These are phyloP conservation scores for Puccinellia tenuiflora DNA, from an alignment of 176 grass and related monocot species.

Conservation along the genomic window DNA sequence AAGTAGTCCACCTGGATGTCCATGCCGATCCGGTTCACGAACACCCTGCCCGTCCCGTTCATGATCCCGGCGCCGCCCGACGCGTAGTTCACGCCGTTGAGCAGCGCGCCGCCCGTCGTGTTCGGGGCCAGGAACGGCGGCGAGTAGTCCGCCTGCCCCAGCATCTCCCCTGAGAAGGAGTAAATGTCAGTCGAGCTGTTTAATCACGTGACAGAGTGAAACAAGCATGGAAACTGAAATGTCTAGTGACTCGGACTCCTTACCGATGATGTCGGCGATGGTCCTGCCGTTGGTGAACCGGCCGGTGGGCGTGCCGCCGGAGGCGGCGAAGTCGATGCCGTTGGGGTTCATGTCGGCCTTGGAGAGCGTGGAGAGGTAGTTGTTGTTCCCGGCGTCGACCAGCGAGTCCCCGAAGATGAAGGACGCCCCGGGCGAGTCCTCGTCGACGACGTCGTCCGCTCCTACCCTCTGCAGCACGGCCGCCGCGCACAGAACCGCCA, in stretches of 20 bases:
- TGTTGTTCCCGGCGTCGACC: conserved; percentile 94
- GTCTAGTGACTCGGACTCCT: too few relatives aligned
- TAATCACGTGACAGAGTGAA: too few relatives aligned
- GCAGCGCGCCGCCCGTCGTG: conserved; percentile 48
- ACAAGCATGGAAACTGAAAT: too few relatives aligned
- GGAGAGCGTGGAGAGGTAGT: conserved; percentile 75
- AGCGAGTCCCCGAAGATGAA: conserved; percentile 94
- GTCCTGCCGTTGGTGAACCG: conserved; percentile 93
- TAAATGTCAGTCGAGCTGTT: too few relatives aligned
- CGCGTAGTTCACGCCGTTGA: conserved; percentile 91
- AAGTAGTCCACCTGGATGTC: conserved; percentile 94
- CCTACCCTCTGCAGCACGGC: neutral
- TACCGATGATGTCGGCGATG: conserved; percentile 89
- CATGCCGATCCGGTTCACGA: conserved; percentile 89
- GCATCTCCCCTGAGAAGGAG: conserved; percentile 51
- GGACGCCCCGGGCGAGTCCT: conserved; percentile 44
- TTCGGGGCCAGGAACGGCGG: conserved; percentile 77
- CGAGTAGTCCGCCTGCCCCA: conserved; percentile 67
- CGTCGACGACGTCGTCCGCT: conserved; percentile 6
- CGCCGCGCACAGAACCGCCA: conserved; percentile 9
- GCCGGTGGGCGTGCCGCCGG: conserved; percentile 70
- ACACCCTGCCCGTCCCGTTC: conserved; percentile 64
- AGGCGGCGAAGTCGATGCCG: conserved; percentile 91
- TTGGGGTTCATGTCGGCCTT: conserved; percentile 79
- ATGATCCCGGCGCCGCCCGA: conserved; percentile 87